These are phyloP conservation scores for Scutellaria barbata DNA, from an alignment of 257 asterid species.

Conservation along the genomic window DNA sequence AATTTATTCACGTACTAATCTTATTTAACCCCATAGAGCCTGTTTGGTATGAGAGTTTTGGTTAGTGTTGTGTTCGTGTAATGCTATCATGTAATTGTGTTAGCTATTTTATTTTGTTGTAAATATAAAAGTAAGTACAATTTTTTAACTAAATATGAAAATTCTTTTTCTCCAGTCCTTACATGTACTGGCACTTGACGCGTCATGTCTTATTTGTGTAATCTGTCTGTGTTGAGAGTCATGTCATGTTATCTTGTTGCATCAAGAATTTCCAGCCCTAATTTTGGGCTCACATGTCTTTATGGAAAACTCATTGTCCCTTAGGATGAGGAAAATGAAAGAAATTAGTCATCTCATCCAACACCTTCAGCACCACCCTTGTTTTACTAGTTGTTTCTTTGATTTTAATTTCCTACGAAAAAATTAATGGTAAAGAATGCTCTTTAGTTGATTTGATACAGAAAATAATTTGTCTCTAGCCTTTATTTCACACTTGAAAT, in stretches of 20 bases:
- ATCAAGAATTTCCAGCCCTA: neutral
- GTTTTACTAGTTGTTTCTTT: neutral
- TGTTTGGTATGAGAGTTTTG: too few relatives aligned
- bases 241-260: too few relatives aligned
- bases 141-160: too few relatives aligned
- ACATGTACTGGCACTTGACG: too few relatives aligned
- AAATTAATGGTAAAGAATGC: neutral
- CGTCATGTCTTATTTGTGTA: too few relatives aligned
- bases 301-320: neutral
- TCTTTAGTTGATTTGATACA: conserved; percentile 26
- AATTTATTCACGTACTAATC: neutral
- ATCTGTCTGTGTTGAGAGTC: too few relatives aligned
- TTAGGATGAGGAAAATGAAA: neutral
- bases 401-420: neutral
- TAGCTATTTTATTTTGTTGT: too few relatives aligned
- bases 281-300: neutral
- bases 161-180: too few relatives aligned
- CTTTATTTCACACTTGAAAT: conserved; percentile 18
- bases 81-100: too few relatives aligned
- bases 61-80: too few relatives aligned
- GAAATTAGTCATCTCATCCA: neutral
- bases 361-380: neutral
- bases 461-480: neutral
- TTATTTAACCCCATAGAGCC: too few relatives aligned
- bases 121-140: too few relatives aligned